Percentiles rank a stretch among this genome's conserved stretches.
These are phyloP conservation scores for Dicorynia guianensis DNA, from an alignment of 306 rosid genomes.

Conservation along the genomic window DNA sequence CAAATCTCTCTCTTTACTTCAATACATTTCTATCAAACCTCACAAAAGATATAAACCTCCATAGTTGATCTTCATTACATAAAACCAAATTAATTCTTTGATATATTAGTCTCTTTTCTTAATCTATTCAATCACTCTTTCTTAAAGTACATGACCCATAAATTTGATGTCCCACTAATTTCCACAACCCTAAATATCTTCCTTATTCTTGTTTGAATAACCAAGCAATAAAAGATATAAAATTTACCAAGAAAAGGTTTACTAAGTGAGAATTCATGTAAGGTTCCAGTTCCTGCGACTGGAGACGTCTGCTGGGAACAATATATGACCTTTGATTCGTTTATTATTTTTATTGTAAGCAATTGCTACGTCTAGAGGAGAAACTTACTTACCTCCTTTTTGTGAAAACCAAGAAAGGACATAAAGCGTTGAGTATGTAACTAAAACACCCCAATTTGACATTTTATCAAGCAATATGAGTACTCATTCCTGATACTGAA, in stretches of 20 bases:
- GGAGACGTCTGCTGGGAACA: background rate
- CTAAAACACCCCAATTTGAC: background rate
- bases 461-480: slow-evolving; percentile 40
- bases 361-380: background rate
- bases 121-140: too few species aligned
- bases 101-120: too few species aligned
- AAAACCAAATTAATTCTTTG: too few species aligned
- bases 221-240: background rate
- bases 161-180: too few species aligned
- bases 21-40: too few species aligned
- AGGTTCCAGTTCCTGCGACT: background rate
- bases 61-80: too few species aligned
- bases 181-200: too few species aligned
- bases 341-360: background rate
- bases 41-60: too few species aligned
- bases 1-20: too few species aligned
- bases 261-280: background rate
- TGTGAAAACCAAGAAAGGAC: too few species aligned
- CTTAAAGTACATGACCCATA: too few species aligned
- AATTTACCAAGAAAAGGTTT: background rate
- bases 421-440: background rate
- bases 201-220: background rate
- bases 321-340: background rate
- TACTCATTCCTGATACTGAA: slow-evolving; percentile 16
- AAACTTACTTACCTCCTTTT: background rate